Base-by-base conservation (phyloP, 345 rosid genomes). In the Syzygium jambos region DNA sequence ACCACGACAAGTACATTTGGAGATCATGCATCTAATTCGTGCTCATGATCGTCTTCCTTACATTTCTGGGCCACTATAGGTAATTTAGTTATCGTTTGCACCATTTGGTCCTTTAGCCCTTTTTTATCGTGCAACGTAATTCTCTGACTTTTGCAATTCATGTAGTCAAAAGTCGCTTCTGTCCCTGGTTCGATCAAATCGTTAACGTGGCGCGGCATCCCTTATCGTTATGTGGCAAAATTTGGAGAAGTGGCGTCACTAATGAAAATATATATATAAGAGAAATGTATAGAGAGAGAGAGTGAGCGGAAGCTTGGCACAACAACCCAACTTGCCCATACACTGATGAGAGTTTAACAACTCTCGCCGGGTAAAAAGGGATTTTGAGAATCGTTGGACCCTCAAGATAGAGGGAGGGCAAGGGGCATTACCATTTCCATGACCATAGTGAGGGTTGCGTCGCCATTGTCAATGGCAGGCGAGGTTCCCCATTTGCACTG, bases 21-120 rank as follows among this genome's bases (percentile, higher is more conserved):
- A 68, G 46, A 38, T 73, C 82, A 10, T 21, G 4, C 19, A 38
- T 19, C 49, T 73, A 38, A 73, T 19, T 38, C 23, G 49, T 5
- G 27, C 25, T 73, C 82, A 19, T 38, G 82, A 38, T 38, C 7
- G 7, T 73, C 82, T 38, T 73, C 82, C 27, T 2, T 38, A 9
- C 25, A 19, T 41, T 38, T 73, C 80, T 34, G 19, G 46, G 46
- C 25, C 78, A 34, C 78, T 68, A 16, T 17, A 17, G 13, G 22
- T 68, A 34, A 68, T 68, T 16, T 4, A 17, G 78, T 17, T 68
- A 22, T 68, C 5, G 23, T 2, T 68, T 68, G 43, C 12, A 1
- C 3, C 10, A 34, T 68, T 34, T 30, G 3, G 23, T 38, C 4
- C 0, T 0, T 5, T 30, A 7, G 0, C 11, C 15, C 22, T 65